Percentiles rank a stretch among this genome's conserved stretches.
Conservation (phyloP, 2,329 filamentous ascomycete genomes). For the Penicillium sp. region DNA sequence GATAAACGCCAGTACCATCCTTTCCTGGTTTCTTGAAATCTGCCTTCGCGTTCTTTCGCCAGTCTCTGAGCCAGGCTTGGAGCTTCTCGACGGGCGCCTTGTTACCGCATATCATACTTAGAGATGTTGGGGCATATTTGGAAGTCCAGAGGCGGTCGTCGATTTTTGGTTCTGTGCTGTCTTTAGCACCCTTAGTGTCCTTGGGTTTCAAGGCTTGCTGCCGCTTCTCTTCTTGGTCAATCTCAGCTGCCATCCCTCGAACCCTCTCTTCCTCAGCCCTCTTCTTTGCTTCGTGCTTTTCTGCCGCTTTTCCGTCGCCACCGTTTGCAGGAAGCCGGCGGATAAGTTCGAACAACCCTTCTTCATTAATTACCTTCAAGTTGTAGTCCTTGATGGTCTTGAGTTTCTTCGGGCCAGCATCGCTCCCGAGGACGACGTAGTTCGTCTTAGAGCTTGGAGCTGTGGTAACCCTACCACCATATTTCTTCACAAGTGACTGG, state of each 20-base stretch:
- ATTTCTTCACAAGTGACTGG: constrained; percentile 84
- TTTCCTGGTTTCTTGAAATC: constrained; percentile 82
- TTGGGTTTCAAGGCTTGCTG: constrained; percentile 44
- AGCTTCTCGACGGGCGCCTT: constrained; percentile 89
- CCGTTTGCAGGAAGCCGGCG: constrained; percentile 80
- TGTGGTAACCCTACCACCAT: constrained; percentile 87
- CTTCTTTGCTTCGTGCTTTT: constrained; percentile 82
- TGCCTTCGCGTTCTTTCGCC: constrained; percentile 76
- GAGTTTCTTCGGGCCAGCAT: constrained; percentile 93
- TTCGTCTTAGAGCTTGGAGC: constrained; percentile 91
- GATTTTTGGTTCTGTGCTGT: constrained; percentile 38
- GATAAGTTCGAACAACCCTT: constrained; percentile 88
- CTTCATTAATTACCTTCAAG: constrained; percentile 92
- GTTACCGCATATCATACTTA: constrained; percentile 93
- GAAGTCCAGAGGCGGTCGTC: constrained; percentile 83
- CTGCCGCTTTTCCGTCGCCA: constrained; percentile 84
- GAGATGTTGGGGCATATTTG: constrained; percentile 87
- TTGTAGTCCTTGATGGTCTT: constrained; percentile 78
- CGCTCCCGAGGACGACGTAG: constrained; percentile 87
- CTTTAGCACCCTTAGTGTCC: constrained; percentile 39
- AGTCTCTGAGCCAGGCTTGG: constrained; percentile 82
- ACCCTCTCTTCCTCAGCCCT: constrained; percentile 84
- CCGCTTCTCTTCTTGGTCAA: constrained; percentile 77
- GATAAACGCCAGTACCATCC: constrained; percentile 80
- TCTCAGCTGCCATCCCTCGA: constrained; percentile 77